Percentiles rank a stretch among this genome's conserved stretches.
Conservation (phyloP, 176 grass and related monocot species). For the Oropetium thomaeum region DNA sequence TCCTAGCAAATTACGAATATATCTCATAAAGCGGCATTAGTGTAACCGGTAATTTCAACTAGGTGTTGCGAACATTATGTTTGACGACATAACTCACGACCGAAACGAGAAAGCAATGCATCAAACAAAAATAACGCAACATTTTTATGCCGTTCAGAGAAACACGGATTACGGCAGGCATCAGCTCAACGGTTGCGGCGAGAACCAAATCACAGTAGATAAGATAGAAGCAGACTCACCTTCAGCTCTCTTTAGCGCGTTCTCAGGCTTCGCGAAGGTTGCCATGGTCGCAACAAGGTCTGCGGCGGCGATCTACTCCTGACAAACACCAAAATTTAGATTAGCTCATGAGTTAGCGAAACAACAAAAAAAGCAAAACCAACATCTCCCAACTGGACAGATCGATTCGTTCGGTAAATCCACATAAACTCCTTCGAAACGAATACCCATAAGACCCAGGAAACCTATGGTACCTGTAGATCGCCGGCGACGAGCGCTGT, state of each 20-base stretch:
- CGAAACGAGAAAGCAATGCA: not conserved
- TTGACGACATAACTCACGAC: not conserved
- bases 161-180: not conserved
- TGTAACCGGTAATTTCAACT: not conserved
- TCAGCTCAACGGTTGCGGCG: not conserved
- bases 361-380: not conserved
- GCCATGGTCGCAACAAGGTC: constrained; percentile 53
- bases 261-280: constrained; percentile 92
- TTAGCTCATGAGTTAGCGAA: constrained; percentile 3
- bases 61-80: not conserved
- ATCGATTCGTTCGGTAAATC: not conserved
- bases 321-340: not conserved
- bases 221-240: constrained; percentile 33
- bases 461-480: constrained; percentile 35
- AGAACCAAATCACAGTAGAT: not conserved
- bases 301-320: constrained; percentile 48
- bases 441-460: no score
- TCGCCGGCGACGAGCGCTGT: constrained; percentile 27
- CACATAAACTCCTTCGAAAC: not conserved
- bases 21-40: not conserved
- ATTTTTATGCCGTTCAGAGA: no score
- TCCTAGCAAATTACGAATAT: no score
- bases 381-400: not conserved
- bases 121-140: not conserved
- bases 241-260: constrained; percentile 90